Evolutionary conservation across 2,329 filamentous ascomycete genomes (phyloP).

Genomic region (Nemania serpens): DNA sequence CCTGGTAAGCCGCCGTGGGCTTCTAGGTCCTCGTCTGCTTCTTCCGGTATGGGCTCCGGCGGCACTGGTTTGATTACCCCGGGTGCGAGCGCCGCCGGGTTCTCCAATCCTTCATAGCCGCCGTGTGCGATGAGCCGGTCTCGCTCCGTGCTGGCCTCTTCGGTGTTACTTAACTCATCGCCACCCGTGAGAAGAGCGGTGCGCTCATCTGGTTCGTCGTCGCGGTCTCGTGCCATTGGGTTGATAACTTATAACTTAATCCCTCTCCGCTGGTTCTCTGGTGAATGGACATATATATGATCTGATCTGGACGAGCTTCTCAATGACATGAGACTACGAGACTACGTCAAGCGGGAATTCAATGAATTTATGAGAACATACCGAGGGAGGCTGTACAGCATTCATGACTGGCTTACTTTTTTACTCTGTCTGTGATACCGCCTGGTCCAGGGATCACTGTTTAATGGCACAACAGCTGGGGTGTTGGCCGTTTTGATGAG

Average conservation of each 20-base stretch:
- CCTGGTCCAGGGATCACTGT: no score
- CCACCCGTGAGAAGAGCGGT: slow-evolving; percentile 14
- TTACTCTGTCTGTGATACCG: no score
- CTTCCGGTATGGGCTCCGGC: background rate
- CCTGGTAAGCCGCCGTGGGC: background rate
- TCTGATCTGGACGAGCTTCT: no score
- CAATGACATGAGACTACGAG: no score
- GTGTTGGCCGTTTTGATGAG: no score
- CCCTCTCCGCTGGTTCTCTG: no score
- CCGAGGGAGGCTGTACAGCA: no score
- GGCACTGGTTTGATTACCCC: slow-evolving; percentile 4
- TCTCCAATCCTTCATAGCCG: background rate
- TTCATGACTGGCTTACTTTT: no score
- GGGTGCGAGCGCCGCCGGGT: background rate
- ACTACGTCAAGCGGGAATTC: no score
- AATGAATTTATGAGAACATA: no score
- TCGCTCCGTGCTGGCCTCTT: slow-evolving; percentile 3
- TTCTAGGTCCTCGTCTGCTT: slow-evolving; percentile 5
- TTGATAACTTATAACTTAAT: background rate
- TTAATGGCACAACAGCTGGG: no score
- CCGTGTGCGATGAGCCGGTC: background rate
- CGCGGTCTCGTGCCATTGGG: background rate
- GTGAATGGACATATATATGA: no score
- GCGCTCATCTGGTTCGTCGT: slow-evolving; percentile 12
- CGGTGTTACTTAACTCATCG: background rate